Evolutionary conservation across 805 yeast species (phyloP).

Genomic region (Kodamaea hsintzibuensis): DNA sequence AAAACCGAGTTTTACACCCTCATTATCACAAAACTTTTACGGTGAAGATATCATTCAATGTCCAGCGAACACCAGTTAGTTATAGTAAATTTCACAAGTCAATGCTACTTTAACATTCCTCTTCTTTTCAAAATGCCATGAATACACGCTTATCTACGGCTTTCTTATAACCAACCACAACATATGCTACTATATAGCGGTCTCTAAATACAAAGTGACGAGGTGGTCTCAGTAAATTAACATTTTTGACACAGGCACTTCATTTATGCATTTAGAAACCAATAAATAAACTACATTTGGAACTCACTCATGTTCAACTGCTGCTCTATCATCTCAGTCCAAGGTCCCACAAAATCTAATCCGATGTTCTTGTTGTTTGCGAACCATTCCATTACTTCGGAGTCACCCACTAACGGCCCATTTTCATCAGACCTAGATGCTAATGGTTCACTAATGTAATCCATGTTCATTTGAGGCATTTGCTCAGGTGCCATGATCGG

Average conservation of each 20-base stretch:
- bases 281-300: slow-evolving; percentile 2
- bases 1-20: not conserved
- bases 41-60: too few relatives aligned
- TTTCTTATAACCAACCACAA: not conserved
- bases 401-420: slow-evolving; percentile 34
- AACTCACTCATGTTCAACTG: slow-evolving; percentile 40
- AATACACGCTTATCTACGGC: not conserved
- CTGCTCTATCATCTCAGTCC: slow-evolving; percentile 78
- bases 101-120: too few relatives aligned
- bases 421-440: not conserved
- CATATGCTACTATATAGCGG: not conserved
- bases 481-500: not conserved
- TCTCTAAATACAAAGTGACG: not conserved
- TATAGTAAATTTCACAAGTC: not conserved
- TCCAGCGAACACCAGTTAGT: not conserved
- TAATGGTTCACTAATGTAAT: not conserved
- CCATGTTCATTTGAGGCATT: not conserved
- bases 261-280: not conserved
- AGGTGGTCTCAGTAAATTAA: not conserved
- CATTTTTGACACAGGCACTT: not conserved
- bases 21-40: not conserved
- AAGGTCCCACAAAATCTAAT: slow-evolving; percentile 60
- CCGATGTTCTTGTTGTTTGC: slow-evolving; percentile 40
- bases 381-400: slow-evolving; percentile 48
- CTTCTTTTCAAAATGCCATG: too few relatives aligned